Evolutionary conservation across 2,329 filamentous ascomycete species (phyloP).

Genomic region (Purpureocillium takamizusanense): DNA sequence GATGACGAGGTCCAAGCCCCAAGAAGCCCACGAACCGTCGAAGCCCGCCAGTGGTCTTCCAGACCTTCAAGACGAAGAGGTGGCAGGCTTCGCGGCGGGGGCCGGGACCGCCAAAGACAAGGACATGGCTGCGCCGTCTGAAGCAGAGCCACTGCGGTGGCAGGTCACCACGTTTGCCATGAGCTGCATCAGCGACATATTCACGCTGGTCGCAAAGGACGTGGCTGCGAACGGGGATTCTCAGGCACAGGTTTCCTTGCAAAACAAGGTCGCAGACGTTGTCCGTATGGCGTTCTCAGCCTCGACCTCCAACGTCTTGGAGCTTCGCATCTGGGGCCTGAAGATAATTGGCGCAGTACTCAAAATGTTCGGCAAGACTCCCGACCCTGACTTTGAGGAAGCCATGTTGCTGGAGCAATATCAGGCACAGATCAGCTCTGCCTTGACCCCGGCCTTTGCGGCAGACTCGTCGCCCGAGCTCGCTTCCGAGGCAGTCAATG

Average conservation of each 20-base stretch:
- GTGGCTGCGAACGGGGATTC: constrained; percentile 71
- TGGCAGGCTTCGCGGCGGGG: constrained; percentile 85
- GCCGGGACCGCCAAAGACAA: constrained; percentile 52
- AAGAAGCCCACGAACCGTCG: constrained; percentile 39
- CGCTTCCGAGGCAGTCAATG: constrained; percentile 90
- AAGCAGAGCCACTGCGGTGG: constrained; percentile 88
- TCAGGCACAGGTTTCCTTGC: constrained; percentile 66
- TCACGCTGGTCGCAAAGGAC: constrained; percentile 70
- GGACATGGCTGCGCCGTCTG: constrained; percentile 36
- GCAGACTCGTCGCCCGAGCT: constrained; percentile 92
- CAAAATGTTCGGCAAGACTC: constrained; percentile 91
- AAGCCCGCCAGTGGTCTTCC: constrained; percentile 43
- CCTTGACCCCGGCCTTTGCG: constrained; percentile 90
- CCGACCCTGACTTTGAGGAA: constrained; percentile 96
- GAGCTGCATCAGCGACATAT: constrained; percentile 75
- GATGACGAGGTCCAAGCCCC: constrained; percentile 66
- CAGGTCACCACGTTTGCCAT: constrained; percentile 93
- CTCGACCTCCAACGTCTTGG: constrained; percentile 85
- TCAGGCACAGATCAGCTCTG: constrained; percentile 95
- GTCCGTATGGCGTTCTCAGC: constrained; percentile 96
- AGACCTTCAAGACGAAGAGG: constrained; percentile 93
- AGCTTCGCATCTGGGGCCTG: constrained; percentile 81
- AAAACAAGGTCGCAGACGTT: constrained; percentile 80
- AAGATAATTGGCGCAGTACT: constrained; percentile 90
- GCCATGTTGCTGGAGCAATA: constrained; percentile 95